Base-by-base conservation (phyloP, 2,329 filamentous ascomycete species). In the Verticillium klebahnii region DNA sequence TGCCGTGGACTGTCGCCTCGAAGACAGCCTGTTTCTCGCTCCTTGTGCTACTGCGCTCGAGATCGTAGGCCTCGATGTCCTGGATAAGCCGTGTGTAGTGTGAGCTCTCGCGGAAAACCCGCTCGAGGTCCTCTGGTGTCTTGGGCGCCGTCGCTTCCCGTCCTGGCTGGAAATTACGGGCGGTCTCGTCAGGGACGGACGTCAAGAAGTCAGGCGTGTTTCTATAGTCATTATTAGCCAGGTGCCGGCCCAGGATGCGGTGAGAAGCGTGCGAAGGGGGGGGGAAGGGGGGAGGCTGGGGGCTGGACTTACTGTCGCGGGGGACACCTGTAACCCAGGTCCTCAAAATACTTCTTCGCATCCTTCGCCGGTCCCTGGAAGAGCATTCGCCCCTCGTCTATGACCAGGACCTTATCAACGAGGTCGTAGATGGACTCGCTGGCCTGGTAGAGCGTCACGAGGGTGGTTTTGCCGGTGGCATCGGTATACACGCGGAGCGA, bases 331-430 rank as follows among this genome's bases (percentile, higher is more conserved):
- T 85, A 93, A 56, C 90, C 90, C 72, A 89, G 84, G 12, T 82
- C 75, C 66, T 86, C 83, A 64, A 93, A 92, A 72, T 86, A 93
- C 0, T 71, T 71, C 67, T 82, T 87, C 0, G 89, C 90, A 4
- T 78, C 71, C 5, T 68, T 71, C 0, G 85, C 83, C 0, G 84
- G 82, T 0, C 91, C 91, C 65, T 88, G 93, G 75, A 86, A 94
- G 64, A 93, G 93, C 69, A 93, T 84, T 0, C 87, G 82, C 0
- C 91, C 91, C 69, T 92, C 88, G 68, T 93, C 92, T 0, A 93
- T 77, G 0, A 94, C 87, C 0, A 87, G 81, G 0, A 85, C 86
- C 70, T 92, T 92, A 74, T 94, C 89, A 67, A 94, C 93, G 7
- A 85, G 74, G 59, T 90, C 86, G 69, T 90, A 90, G 32, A 88